Evolutionary conservation across 163 green algal genomes (phyloP), one percentile per base, ranked within the genome.

Genomic region (Chlorella variabilis): DNA sequence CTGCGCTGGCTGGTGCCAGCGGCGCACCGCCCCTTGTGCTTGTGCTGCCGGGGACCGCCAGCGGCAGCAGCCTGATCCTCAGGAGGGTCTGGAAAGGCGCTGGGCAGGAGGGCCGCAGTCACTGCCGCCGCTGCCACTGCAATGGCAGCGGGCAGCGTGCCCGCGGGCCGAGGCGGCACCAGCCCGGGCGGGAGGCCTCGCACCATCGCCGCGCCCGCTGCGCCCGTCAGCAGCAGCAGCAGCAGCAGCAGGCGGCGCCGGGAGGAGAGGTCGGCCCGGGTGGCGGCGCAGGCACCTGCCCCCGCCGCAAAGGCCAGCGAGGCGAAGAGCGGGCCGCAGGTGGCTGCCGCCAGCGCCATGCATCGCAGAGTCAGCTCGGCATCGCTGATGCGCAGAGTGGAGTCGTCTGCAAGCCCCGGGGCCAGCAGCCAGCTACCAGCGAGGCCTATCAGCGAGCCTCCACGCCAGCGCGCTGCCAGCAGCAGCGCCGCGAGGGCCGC

Each of bases 371-470:
- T 81, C 21, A 81, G 75, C 59, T 73, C 29, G 2, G 75, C 42
- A n/a, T 81, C 75, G 3, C 18, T 65, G 41, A 81, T 62, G 31
- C 61, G 41, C 7, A 34, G 59, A 2, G 18, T 23, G 59, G 29
- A 15, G 59, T 62, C 41, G 4, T 74, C 59, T 3, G 75, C 59
- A 0, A 81, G 61, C 20, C 75, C 75, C 2, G 75, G 75, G 2
- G 75, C 41, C 41, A 81, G 41, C 75, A 81, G 41, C 39, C 70
- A 63, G 27, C 29, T 13, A 15, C 59, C 75, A 23, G 59, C 75
- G 23, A 49, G 42, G 17, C 29, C 20, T 4, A 34, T n/a, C 33
- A 67, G 27, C 29, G 59, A 21, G 27, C 65, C 4, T 6, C 65
- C 5, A 29, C 21, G 34, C 65, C 33, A 51, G 36, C 65, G 18